Evolutionary conservation across 2,329 filamentous ascomycete species (phyloP).

Genomic region (Atkinsonella texensis): DNA sequence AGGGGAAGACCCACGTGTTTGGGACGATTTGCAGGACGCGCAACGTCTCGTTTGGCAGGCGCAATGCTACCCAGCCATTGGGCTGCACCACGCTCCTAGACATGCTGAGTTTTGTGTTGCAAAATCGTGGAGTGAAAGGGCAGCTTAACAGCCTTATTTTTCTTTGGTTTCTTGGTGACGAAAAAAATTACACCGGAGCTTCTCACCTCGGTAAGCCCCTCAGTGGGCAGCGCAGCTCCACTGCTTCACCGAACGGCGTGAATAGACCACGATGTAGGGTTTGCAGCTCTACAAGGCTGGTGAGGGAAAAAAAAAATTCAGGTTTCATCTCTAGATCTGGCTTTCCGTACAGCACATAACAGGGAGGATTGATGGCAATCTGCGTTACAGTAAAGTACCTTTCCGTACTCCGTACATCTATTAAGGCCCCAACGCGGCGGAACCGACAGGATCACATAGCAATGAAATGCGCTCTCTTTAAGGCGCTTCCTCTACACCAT

Average conservation of each 20-base stretch:
- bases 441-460: too few relatives aligned
- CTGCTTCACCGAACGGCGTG: not conserved
- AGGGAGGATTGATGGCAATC: too few relatives aligned
- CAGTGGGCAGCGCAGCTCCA: slow-evolving; percentile 3
- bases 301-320: too few relatives aligned
- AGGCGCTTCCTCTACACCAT: too few relatives aligned
- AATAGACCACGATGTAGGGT: not conserved
- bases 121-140: not conserved
- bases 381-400: too few relatives aligned
- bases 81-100: slow-evolving; percentile 30
- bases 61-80: slow-evolving; percentile 47
- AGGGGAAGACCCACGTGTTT: slow-evolving; percentile 38
- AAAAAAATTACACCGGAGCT: slow-evolving; percentile 6
- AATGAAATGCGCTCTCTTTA: too few relatives aligned
- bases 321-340: not conserved
- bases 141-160: not conserved
- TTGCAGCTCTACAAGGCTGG: not conserved
- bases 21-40: slow-evolving; percentile 46
- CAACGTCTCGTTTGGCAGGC: slow-evolving; percentile 45
- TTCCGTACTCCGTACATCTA: too few relatives aligned
- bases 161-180: not conserved
- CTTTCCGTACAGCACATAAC: too few relatives aligned
- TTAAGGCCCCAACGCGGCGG: too few relatives aligned
- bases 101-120: slow-evolving; percentile 11
- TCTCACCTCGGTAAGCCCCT: slow-evolving; percentile 21